Base-by-base conservation (phyloP, 2,329 filamentous ascomycete genomes). In the Apiospora marii region DNA sequence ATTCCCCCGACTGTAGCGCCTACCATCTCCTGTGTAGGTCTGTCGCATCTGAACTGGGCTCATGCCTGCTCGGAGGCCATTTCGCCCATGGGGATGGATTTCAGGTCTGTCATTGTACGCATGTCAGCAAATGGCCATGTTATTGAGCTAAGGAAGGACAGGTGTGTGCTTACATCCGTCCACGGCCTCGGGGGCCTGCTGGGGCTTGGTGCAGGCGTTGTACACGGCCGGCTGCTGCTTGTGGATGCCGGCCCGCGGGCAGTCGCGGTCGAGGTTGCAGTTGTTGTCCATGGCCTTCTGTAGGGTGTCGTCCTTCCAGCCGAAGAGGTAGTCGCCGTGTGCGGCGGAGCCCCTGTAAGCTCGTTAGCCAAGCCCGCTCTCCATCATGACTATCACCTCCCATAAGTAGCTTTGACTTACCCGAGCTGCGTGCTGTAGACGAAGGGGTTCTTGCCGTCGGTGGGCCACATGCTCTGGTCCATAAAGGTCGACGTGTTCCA, bases 261-360 rank as follows among this genome's bases (percentile, higher is more conserved):
- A 85, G 81, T 83, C 81, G 67, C 79, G 76, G 83, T 87, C 84
- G 69, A 86, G 83, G 77, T 85, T 85, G 81, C 85, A 86, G 74
- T 75, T 76, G 75, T 82, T 83, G 80, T 86, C 84, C 84, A 86
- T 85, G 76, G 84, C 83, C 79, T 81, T 84, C 78, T 88, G 86
- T 67, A 88, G 83, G 13, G 83, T 80, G 77, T 87, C 81, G 73
- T 81, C 84, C 77, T 87, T 84, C 86, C 86, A 87, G 72, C 86
- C 86, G 77, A 87, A 87, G 74, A 87, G 79, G 77, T 88, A 88
- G 79, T 88, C 86, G 34, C 85, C 86, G 78, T 87, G 85, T 27
- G 85, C 86, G 5, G 85, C 85, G 34, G 84, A 81, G 43, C 86
- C 86, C 49, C 83, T 83, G 10, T 68, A 27, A 1, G 1, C 53